Evolutionary conservation across 257 asterid species (phyloP).

Genomic region (Solanum chaucha): DNA sequence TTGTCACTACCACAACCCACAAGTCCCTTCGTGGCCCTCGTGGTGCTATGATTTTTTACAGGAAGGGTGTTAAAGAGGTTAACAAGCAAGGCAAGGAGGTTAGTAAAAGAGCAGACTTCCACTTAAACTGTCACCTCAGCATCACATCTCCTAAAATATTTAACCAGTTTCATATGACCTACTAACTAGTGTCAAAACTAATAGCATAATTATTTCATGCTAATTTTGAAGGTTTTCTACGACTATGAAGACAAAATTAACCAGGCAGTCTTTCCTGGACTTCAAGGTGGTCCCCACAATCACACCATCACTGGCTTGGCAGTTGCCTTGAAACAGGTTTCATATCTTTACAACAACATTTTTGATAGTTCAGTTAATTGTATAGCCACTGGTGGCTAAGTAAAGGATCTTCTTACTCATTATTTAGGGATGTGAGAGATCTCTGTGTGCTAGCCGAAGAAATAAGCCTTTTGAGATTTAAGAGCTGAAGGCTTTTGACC

Average conservation of each 20-base stretch:
- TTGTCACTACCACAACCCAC: constrained; percentile 95
- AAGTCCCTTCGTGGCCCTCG: constrained; percentile 97
- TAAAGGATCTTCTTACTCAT: not conserved
- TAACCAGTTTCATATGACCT: not conserved
- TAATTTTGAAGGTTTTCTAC: constrained; percentile 52
- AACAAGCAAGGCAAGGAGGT: constrained; percentile 92
- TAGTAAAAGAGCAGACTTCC: constrained; percentile 10
- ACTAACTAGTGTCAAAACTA: not conserved
- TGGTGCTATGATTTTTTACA: constrained; percentile 95
- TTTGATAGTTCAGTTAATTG: constrained; percentile 22
- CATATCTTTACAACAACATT: constrained; percentile 11
- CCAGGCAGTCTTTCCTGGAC: constrained; percentile 98
- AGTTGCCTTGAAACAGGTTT: constrained; percentile 89
- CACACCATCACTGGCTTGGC: constrained; percentile 96
- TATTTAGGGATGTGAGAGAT: not conserved
- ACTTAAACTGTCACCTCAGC: not conserved
- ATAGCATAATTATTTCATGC: not conserved
- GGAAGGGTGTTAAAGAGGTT: constrained; percentile 85
- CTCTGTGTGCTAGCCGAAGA: not conserved
- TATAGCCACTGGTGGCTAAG: not conserved
- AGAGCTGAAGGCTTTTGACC: not conserved
- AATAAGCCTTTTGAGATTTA: not conserved
- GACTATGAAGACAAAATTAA: constrained; percentile 91
- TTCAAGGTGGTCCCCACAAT: constrained; percentile 99
- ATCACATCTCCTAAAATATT: not conserved